Conservation (phyloP, 2,329 filamentous ascomycete genomes). For the Tolypocladium tundrense region DNA sequence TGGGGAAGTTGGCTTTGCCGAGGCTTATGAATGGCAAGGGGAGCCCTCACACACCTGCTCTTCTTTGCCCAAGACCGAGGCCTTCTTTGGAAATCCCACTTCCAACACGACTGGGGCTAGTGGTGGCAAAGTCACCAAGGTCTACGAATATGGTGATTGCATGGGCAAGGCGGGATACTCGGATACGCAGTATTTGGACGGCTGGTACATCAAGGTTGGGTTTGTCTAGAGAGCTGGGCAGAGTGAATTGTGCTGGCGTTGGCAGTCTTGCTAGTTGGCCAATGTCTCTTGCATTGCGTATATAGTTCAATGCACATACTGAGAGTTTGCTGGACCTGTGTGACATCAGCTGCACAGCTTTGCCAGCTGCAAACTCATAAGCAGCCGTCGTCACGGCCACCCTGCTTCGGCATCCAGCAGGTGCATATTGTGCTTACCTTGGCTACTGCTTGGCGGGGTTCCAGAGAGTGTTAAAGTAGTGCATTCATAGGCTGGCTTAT, state of each 20-base stretch:
- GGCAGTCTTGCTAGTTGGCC: too few species aligned
- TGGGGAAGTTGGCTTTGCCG: constrained; percentile 10
- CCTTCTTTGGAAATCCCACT: constrained; percentile 6
- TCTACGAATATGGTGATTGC: constrained; percentile 11
- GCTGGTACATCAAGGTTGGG: constrained; percentile 7
- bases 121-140: constrained; percentile 5
- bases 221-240: too few species aligned
- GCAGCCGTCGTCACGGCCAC: too few species aligned
- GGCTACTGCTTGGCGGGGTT: too few species aligned
- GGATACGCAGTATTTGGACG: not conserved
- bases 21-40: constrained; percentile 12
- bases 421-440: too few species aligned
- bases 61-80: constrained; percentile 8
- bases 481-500: not conserved
- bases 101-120: constrained; percentile 6
- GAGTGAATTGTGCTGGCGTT: too few species aligned
- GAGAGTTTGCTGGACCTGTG: too few species aligned
- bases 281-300: too few species aligned
- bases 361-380: not conserved
- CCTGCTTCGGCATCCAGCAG: too few species aligned
- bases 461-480: too few species aligned
- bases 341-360: not conserved
- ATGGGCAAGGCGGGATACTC: constrained; percentile 5
- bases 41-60: constrained; percentile 5
- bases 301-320: too few species aligned